Evolutionary conservation across 176 grass and related monocot species (phyloP).

Genomic region (Avena sativa): DNA sequence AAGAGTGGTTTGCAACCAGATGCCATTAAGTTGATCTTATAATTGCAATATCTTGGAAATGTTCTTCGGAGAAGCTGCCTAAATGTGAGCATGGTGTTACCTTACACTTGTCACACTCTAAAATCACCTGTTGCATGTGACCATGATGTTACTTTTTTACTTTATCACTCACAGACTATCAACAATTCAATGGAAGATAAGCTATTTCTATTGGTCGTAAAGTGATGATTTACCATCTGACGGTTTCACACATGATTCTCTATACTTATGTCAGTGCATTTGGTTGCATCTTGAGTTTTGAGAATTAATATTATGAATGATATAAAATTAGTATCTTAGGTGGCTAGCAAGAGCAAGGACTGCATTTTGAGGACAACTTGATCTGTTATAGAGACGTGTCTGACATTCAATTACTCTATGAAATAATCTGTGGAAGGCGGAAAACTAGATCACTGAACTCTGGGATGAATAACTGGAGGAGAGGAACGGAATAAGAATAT

Average conservation of each 20-base stretch:
- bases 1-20: background rate
- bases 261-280: background rate
- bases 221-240: background rate
- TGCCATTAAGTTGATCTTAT: constrained; percentile 16
- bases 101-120: background rate
- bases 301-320: background rate
- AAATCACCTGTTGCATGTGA: constrained; percentile 6
- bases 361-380: constrained; percentile 16
- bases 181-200: background rate
- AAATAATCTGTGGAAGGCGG: background rate
- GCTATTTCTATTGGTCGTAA: background rate
- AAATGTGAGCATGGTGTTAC: background rate
- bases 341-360: background rate
- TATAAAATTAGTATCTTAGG: constrained; percentile 22
- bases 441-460: background rate
- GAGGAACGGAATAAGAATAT: background rate
- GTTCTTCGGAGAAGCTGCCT: background rate
- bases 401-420: background rate
- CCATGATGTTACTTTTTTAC: background rate
- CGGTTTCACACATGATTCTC: background rate
- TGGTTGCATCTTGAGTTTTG: background rate
- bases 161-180: background rate
- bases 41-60: background rate
- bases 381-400: background rate
- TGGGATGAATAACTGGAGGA: background rate